Percentiles rank a stretch among this genome's conserved stretches.
Conservation (phyloP, 768 basidiomycete species). For the Psilocybe tampanensis region DNA sequence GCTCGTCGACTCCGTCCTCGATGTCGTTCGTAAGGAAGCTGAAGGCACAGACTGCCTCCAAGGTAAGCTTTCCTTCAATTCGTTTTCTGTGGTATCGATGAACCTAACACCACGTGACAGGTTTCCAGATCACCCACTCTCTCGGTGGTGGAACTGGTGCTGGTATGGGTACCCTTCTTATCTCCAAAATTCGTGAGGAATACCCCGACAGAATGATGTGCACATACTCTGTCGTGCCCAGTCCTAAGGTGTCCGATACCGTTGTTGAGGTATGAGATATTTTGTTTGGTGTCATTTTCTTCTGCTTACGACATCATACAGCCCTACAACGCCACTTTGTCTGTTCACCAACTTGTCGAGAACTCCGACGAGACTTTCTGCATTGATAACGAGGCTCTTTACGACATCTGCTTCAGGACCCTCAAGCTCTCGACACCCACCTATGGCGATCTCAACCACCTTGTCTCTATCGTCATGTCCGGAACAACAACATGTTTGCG, state of each 20-base stretch:
- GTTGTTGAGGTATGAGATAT: conserved; percentile 81
- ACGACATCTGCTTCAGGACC: conserved; percentile 99
- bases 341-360: conserved; percentile 98
- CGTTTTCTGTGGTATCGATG: neutral
- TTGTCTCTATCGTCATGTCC: conserved; percentile 98
- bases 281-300: neutral
- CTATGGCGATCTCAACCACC: conserved; percentile 97
- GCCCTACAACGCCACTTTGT: conserved; percentile 99
- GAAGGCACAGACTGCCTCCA: conserved; percentile 97
- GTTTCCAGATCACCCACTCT: conserved; percentile 99
- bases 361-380: conserved; percentile 99
- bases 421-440: conserved; percentile 95
- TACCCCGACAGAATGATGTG: conserved; percentile 99
- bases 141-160: conserved; percentile 99
- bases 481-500: conserved; percentile 98
- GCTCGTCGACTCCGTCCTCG: conserved; percentile 96
- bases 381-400: conserved; percentile 99
- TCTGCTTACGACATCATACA: conserved; percentile 27
- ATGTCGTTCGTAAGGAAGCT: conserved; percentile 98
- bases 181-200: conserved; percentile 99
- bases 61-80: conserved; percentile 50
- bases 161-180: conserved; percentile 98
- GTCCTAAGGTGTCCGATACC: conserved; percentile 97
- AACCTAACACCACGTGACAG: conserved; percentile 39
- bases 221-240: conserved; percentile 98